Evolutionary conservation across 106 monocot species (phyloP), one percentile per base, ranked within the genome.

Genomic region (Alisma plantagoaquatica): DNA sequence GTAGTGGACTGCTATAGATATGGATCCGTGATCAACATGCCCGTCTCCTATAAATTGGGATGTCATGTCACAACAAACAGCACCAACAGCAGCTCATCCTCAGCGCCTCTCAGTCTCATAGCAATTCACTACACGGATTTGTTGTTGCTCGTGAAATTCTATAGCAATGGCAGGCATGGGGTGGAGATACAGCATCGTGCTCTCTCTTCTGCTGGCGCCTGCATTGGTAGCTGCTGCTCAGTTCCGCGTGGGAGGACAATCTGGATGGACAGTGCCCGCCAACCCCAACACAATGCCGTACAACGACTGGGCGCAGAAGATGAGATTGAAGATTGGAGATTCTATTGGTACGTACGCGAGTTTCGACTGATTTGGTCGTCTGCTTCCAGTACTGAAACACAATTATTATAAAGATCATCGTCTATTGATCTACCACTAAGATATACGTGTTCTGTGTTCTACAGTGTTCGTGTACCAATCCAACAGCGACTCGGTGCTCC

Each of bases 291-390:
- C 61, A 5, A 54, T 62, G 53, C 53, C 75, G 10, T 86, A 65
- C 73, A 92, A 86, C 72, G 43, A 63, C 27, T 86, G 86, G 91
- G 81, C 86, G n/a, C 62, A 64, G 43, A 30, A 63, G 0, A 66
- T 45, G 22, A 70, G 91, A 10, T 92, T 92, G 69, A 65, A 65
- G 62, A 66, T 92, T 61, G 79, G 82, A 67, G 91, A 92, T 51
- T 71, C 66, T 27, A 81, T 92, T 43, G 63, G 91, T 91, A 70
- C 56, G 8, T 43, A n/a, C n/a, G n/a, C 67, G 11, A 32, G 23
- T 27, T 48, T 17, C 10, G 14, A 1, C 29, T 30, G 45, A n/a
- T 31, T 35, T 27, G 5, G 31, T 33, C 18, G 17, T 67, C 3
- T 28, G 24, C 12, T 49, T 23, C 14, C 10, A 11, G 35, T 27